Evolutionary conservation across 257 asterid species (phyloP), one percentile per base, ranked within the genome.

Genomic region (Datura wrightii): DNA sequence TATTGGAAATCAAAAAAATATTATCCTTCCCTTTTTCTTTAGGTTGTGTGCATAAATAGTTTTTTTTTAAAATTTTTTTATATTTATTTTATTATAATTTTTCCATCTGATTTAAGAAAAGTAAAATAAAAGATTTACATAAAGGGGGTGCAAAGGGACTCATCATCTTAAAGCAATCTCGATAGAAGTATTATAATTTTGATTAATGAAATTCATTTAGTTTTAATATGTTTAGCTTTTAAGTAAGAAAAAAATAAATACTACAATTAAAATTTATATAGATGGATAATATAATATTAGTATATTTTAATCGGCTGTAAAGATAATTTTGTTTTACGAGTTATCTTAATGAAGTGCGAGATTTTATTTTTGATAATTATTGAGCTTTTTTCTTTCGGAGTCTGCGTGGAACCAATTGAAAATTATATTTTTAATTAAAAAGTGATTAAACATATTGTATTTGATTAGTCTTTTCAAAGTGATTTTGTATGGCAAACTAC

Each of bases 91-190:
- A 24, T 24, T 24, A 0, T 24, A 24, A 24, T 13, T 9, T 67
- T 67, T 67, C 8, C 52, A 67, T 39, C n/a, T 37, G 10, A 31
- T 39, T 67, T 67, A 67, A 67, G 78, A 67, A 39, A 67, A 67
- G 52, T 67, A 67, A 67, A 67, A 67, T 39, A 14, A 42, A 67
- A 39, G 52, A 67, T 67, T 39, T 39, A 41, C 78, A 67, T 67
- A 39, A 67, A 60, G 67, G 39, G 31, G 31, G 31, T 24, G 31
- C 31, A 24, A 24, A 24, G 31, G 31, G 31, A 24, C 31, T 24
- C 31, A 24, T 24, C 31, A 24, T 24, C 31, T 24, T 24, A 24
- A 0, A 24, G 31, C 31, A 24, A 24, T 1, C 31, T 24, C 31
- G 31, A 24, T 24, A 24, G 31, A 24, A 24, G 31, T 24, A 24